Evolutionary conservation across 306 rosid genomes (phyloP).

Genomic region (Adenanthera pavonina): DNA sequence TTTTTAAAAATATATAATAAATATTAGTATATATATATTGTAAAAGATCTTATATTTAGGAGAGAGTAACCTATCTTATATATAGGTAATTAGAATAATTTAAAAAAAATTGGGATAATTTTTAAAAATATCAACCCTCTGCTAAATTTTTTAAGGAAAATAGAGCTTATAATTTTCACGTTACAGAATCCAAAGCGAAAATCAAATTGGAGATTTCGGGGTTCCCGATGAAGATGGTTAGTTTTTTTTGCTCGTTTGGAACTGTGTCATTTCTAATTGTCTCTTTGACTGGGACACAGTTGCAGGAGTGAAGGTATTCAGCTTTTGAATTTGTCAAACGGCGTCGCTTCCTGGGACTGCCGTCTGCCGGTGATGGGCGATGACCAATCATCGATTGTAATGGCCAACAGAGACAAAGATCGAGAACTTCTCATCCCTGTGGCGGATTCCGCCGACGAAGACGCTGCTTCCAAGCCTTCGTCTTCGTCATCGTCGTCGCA

Average conservation of each 20-base stretch:
- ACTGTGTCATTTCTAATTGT: not conserved
- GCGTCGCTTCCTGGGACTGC: conserved; percentile 38
- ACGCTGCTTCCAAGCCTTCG: conserved; percentile 57
- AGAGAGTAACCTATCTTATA: too few relatives aligned
- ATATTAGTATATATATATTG: too few relatives aligned
- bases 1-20: too few relatives aligned
- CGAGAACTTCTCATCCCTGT: conserved; percentile 89
- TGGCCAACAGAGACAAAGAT: conserved; percentile 76
- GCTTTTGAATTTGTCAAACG: conserved; percentile 37
- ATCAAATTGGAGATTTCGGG: not conserved
- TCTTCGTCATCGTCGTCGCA: conserved; percentile 58
- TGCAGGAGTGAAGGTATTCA: not conserved
- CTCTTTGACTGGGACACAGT: not conserved
- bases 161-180: too few relatives aligned
- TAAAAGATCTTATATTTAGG: too few relatives aligned
- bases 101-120: too few relatives aligned
- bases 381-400: conserved; percentile 58
- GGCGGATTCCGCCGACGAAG: conserved; percentile 50
- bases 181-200: not conserved
- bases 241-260: not conserved
- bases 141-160: too few relatives aligned
- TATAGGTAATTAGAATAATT: too few relatives aligned
- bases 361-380: conserved; percentile 65
- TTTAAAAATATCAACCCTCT: too few relatives aligned
- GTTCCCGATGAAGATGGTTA: not conserved